A percentile compares a stretch with the other conserved stretches of the same genome.
Conservation (phyloP, 2,329 filamentous ascomycete species). For the Ampelomyces quisqualis region DNA sequence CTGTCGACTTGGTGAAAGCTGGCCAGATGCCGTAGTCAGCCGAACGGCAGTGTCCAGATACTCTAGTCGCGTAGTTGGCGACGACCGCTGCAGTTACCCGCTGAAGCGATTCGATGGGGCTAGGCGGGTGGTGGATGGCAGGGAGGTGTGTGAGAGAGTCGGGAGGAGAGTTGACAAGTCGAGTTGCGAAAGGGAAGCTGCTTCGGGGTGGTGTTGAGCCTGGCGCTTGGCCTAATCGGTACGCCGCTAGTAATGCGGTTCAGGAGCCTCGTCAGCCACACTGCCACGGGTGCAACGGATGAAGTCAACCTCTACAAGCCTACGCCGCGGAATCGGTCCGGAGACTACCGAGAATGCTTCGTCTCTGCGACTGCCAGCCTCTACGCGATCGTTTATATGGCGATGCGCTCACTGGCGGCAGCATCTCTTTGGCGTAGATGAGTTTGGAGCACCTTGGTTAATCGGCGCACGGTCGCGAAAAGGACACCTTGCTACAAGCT, state of each 20-base stretch:
- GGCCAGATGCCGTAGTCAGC: conserved; percentile 22
- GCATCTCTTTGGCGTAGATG: neutral
- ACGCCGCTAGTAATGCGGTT: conserved; percentile 16
- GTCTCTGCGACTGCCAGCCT: no score
- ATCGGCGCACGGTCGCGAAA: conserved; percentile 20
- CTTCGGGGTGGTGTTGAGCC: conserved; percentile 27
- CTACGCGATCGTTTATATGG: no score
- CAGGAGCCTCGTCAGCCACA: conserved; percentile 14
- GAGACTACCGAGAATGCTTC: no score
- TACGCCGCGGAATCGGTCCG: no score
- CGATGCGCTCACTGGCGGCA: conserved; percentile 1
- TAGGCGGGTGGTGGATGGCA: neutral
- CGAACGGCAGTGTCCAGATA: conserved; percentile 2
- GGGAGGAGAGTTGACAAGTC: conserved; percentile 11
- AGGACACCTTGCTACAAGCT: conserved; percentile 25
- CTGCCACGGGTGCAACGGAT: neutral
- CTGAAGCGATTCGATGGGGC: conserved; percentile 1
- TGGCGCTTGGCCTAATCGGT: conserved; percentile 22
- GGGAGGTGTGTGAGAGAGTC: conserved; percentile 6
- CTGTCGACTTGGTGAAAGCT: conserved; percentile 16
- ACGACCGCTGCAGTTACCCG: neutral
- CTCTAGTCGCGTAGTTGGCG: conserved; percentile 1
- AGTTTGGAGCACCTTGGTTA: conserved; percentile 7
- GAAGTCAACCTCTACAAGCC: conserved; percentile 2
- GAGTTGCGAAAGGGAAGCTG: conserved; percentile 24